Evolutionary conservation across 2,329 filamentous ascomycete species (phyloP), one percentile per base, ranked within the genome.

Genomic region (Calonectria ilicicola): DNA sequence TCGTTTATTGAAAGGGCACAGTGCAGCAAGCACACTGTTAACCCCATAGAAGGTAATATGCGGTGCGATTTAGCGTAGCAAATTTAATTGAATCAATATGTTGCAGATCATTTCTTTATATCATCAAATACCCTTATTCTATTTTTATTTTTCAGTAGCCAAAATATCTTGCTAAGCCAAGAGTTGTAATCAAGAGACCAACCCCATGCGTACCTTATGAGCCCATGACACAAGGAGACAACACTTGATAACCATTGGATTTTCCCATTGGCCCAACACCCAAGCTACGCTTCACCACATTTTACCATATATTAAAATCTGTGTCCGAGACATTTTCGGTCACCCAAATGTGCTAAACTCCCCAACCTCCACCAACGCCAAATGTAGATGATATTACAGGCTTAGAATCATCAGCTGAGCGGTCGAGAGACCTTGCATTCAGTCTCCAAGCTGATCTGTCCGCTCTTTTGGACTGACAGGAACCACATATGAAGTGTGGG

Each of bases 291-390:
- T 75, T 68, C 26, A 64, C 72, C 62, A 74, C 69, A n/a, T 62
- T 69, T 62, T 35, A 60, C 62, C 44, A 46, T 72, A 29, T 76
- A 68, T 70, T 75, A 70, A 56, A 62, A 51, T 60, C 49, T 70
- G 51, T 74, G 70, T 77, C 72, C 72, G 69, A 75, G 72, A 58
- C 42, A 56, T 74, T 32, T 67, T 69, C 77, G 62, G 66, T 65
- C 66, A 70, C 38, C 42, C 64, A 67, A 49, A 69, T 65, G 66
- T 75, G 32, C 72, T 56, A 63, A 80, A 79, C 73, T 79, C 75
- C 78, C 66, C 68, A 68, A 72, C 23, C 51, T 69, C 69, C 70
- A 47, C 69, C 73, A 77, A 80, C 78, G 77, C 78, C 78, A 78
- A 75, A 71, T 69, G 64, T 64, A 60, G 62, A 74, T 78, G 67